These are phyloP conservation scores for Botrytis fragariae DNA, from an alignment of 2,329 filamentous ascomycete genomes.

Conservation along the genomic window DNA sequence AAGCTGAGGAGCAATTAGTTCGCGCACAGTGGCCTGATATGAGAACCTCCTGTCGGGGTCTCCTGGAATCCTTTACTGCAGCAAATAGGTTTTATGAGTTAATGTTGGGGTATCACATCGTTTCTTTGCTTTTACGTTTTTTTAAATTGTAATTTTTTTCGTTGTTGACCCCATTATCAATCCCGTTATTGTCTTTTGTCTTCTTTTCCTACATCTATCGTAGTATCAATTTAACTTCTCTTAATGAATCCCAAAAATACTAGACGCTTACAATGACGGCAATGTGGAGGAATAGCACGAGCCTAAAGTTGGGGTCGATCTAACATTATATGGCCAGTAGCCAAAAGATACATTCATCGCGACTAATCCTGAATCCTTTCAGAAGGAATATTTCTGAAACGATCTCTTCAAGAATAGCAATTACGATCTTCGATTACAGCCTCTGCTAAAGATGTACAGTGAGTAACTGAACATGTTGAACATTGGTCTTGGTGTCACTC, in stretches of 20 bases:
- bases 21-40: background rate
- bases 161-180: background rate
- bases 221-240: too few relatives aligned
- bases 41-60: background rate
- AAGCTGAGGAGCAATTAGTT: background rate
- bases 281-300: background rate
- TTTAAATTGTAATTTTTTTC: background rate
- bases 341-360: background rate
- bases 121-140: background rate
- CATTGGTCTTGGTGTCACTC: background rate
- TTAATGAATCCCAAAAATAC: background rate
- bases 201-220: background rate
- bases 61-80: background rate
- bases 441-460: background rate
- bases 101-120: background rate
- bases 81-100: background rate
- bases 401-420: background rate
- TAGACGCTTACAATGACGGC: background rate
- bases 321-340: background rate
- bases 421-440: background rate
- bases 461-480: background rate
- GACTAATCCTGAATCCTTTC: background rate
- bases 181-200: background rate
- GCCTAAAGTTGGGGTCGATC: background rate
- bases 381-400: slow-evolving; percentile 1